Conservation (phyloP, 1,139 yeast genomes). For the Debaryomyces subglobosus region DNA sequence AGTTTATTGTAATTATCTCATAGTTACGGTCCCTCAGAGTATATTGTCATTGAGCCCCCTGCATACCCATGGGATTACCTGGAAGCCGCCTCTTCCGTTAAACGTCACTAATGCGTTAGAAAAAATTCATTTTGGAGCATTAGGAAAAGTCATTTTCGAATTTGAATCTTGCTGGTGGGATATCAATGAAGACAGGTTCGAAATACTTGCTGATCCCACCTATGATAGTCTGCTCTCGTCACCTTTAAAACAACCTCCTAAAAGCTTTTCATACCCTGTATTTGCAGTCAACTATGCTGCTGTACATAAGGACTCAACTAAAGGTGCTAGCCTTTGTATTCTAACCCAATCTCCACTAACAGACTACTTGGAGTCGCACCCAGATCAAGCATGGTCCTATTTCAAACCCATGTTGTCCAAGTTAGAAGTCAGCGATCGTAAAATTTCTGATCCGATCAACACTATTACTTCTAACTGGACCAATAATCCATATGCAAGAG, state of each 20-base stretch:
- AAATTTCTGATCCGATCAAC: constrained; percentile 51
- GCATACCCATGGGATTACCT: constrained; percentile 50
- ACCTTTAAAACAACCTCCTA: constrained; percentile 22
- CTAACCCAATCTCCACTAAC: constrained; percentile 76
- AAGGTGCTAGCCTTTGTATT: constrained; percentile 49
- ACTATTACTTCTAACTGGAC: constrained; percentile 71
- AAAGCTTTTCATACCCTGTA: constrained; percentile 35
- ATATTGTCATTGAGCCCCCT: constrained; percentile 48
- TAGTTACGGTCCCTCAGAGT: constrained; percentile 80
- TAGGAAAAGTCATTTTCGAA: constrained; percentile 79
- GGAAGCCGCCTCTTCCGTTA: constrained; percentile 62
- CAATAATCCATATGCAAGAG: constrained; percentile 63
- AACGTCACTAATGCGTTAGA: constrained; percentile 47
- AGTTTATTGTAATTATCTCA: constrained; percentile 50
- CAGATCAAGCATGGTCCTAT: constrained; percentile 43
- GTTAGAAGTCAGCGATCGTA: constrained; percentile 20
- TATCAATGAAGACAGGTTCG: constrained; percentile 51
- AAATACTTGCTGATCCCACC: constrained; percentile 39
- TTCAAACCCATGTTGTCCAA: constrained; percentile 39
- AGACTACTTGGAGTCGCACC: constrained; percentile 42
- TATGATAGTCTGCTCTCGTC: constrained; percentile 17
- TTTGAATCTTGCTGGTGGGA: constrained; percentile 75
- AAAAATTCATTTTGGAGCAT: constrained; percentile 63
- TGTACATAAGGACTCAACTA: constrained; percentile 17
- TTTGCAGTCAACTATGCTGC: constrained; percentile 34